Base-by-base conservation (phyloP, 1,284 basidiomycete genomes). In the Pascua sp. region DNA sequence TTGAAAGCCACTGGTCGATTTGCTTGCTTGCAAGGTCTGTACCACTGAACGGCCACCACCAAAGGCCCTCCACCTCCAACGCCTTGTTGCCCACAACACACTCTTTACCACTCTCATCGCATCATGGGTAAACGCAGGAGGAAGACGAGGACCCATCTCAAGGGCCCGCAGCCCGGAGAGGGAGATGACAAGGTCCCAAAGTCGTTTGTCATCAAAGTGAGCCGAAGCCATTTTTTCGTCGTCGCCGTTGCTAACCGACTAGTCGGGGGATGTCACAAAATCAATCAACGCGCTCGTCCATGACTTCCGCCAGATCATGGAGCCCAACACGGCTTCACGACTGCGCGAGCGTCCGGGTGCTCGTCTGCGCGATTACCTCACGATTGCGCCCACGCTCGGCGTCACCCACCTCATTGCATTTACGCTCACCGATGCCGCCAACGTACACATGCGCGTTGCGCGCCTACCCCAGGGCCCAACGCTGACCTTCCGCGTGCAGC, bases 371-470 rank as follows among this genome's bases (percentile, higher is more conserved):
- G 96, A 98, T 77, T 99, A 92, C 75, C 80, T 98, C 55, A 87
- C 87, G 16, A 89, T 98, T 82, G 92, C 90, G 1, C 94, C 94
- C 1, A 85, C 90, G 8, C 83, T 99, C 17, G 85, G 88, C 62
- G 93, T 98, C 42, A 90, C 93, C 5, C 96, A 99, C 79, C 79
- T 99, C 43, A 83, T 98, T 63, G 91, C 93, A 43, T 90, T 98
- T 76, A 92, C 89, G 8, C 78, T 95, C 60, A 91, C 91, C 12
- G 86, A 90, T 56, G 79, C 90, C 56, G 90, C 91, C 38, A 93
- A 89, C 11, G 78, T 83, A 51, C 83, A 84, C 65, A 72, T 99
- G 70, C 84, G 95, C 47, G 87, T 99, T 50, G 84, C 93, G 42
- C 86, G 93, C 54, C 79, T 96, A n/a, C 89, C 94, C 4, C 83